Evolutionary conservation across 768 basidiomycete genomes (phyloP), one percentile per base, ranked within the genome.

Genomic region (Russula brevipes): DNA sequence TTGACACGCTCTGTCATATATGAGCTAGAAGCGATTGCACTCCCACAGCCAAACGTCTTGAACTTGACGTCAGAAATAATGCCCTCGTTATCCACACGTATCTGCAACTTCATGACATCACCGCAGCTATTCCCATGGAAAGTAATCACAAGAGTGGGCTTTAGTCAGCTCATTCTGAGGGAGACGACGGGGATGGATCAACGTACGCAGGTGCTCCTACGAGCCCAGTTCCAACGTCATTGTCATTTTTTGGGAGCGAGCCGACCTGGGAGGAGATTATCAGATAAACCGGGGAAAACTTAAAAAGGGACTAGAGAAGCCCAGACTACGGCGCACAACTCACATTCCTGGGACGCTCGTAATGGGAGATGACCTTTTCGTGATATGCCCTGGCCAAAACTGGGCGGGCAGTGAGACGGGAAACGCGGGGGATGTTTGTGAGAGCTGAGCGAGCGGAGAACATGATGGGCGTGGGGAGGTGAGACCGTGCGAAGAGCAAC

Each of bases 81-180:
- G 41, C 94, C 94, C 41, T 90, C 81, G 63, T 96, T 94, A 74
- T 96, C 87, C 61, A 99, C 97, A 69, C 93, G 88, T 72, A 99
- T 99, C 76, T 98, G 96, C 11, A 99, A 86, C 76, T 98, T 98
- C 96, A 99, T 99, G 51, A 98, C 96, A 78, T 97, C 94, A 70
- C 94, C 94, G 72, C 94, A 96, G 4, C 94, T 95, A 72, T 68
- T 51, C 30, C 45, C 45, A 54, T 7, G 33, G 38, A 17, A 11
- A 31, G n/a, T 10, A 42, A 3, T 35, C 4, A 42, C 16, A 7
- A 12, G 1, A 3, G 17, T 35, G 39, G 44, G 57, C 33, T 49
- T 66, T 19, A 60, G 67, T 65, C 68, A 60, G 70, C 45, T 57
- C 57, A 44, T 42, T 54, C 33, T 16, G 61, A 49, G 68, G 70